Base-by-base conservation (phyloP, 139 green algal genomes). In the Haematococcus lacustris region DNA sequence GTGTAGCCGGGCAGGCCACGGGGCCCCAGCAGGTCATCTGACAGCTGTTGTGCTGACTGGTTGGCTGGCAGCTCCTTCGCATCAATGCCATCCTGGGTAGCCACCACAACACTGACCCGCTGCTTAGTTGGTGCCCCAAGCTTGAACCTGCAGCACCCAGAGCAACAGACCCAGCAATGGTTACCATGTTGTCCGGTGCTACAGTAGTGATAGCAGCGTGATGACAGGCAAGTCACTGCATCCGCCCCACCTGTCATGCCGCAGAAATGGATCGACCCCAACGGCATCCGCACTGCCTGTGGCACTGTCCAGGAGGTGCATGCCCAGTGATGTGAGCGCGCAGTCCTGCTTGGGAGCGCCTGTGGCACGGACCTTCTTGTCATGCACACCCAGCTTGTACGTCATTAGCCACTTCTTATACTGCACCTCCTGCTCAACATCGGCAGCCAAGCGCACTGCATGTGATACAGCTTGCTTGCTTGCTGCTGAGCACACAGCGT, bases 371-470 rank as follows among this genome's bases (percentile, higher is more conserved):
- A 85, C 69, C 69, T 85, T 85, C 79, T 85, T 80, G 71, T 85
- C 79, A 57, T 82, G 72, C 50, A 85, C 47, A n/a, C 72, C 69
- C 43, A 85, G 63, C 69, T 80, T 80, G 70, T 85, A 82, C 6
- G 65, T 74, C 23, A 71, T 85, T 37, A 85, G 65, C 79, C 79
- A 85, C 37, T 77, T 77, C 69, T 85, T 85, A 75, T 85, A 85
- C 73, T 85, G 79, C 26, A 77, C 76, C 69, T 85, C 79, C 71
- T 83, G 70, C 7, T 38, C 32, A 33, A 21, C 5, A 30, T 0
- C 38, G 57, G n/a, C 25, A 3, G 34, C 2, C 3, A 35, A 51
- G 21, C 1, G 9, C 4, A 41, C 13, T 30, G 62, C 6, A 32
- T 13, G 33, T 13, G 61, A 3, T 32, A n/a, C n/a, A n/a, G n/a